Conservation (phyloP, 805 yeast species). For the Hanseniaspora pseudoguilliermondii region DNA sequence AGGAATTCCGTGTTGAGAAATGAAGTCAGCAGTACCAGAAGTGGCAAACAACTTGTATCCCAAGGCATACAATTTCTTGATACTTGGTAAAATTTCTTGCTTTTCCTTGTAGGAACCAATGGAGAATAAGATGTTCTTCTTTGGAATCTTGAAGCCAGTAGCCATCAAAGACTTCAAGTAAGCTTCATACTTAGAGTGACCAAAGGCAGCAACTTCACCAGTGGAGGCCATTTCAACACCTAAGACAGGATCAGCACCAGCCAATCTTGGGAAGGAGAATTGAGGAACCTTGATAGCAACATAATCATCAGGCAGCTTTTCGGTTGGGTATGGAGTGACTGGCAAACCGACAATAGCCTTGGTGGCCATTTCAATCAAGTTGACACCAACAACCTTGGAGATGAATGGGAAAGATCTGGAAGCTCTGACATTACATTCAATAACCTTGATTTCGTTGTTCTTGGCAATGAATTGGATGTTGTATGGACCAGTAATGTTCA, state of each 20-base stretch:
- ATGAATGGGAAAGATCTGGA: conserved; percentile 98
- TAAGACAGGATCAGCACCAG: conserved; percentile 94
- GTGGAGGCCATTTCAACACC: conserved; percentile 99
- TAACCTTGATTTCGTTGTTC: conserved; percentile 70
- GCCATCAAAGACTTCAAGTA: conserved; percentile 88
- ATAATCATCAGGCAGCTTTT: conserved; percentile 79
- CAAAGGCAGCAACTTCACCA: conserved; percentile 97
- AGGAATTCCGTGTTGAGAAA: conserved; percentile 86
- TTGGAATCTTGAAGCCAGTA: conserved; percentile 89
- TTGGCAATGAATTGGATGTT: conserved; percentile 90
- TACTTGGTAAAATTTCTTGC: conserved; percentile 80
- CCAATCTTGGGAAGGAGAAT: conserved; percentile 88
- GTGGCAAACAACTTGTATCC: conserved; percentile 93
- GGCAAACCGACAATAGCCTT: conserved; percentile 87
- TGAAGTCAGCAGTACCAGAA: conserved; percentile 97
- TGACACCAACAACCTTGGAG: conserved; percentile 90
- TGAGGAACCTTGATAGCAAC: conserved; percentile 96
- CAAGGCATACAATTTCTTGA: conserved; percentile 61
- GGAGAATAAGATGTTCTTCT: conserved; percentile 84
- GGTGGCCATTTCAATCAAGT: conserved; percentile 93
- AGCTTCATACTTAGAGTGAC: conserved; percentile 92
- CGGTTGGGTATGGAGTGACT: conserved; percentile 78
- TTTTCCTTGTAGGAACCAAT: conserved; percentile 96
- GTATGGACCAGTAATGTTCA: conserved; percentile 95
- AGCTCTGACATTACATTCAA: conserved; percentile 97